Evolutionary conservation across 192 early-diverging fungal genomes (phyloP).

Genomic region (Hyaloraphidium curvatum): DNA sequence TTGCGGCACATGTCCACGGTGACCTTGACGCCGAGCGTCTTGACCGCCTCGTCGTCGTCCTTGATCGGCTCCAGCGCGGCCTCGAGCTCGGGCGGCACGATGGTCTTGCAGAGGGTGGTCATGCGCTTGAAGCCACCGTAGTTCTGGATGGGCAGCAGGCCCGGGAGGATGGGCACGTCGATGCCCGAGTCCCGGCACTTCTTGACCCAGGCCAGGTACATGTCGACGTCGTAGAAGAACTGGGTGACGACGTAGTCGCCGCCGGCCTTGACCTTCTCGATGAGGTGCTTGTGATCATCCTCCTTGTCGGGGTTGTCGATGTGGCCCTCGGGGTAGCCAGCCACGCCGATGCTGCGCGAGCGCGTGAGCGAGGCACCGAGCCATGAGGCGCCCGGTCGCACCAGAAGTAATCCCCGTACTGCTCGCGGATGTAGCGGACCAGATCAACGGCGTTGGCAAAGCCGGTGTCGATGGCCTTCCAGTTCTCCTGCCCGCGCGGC

Average conservation of each 20-base stretch:
- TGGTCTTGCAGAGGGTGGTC: conserved; percentile 68
- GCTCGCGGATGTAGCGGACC: conserved; percentile 69
- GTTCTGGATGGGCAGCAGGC: conserved; percentile 92
- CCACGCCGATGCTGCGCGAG: conserved; percentile 89
- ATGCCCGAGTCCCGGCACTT: conserved; percentile 55
- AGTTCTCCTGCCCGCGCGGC: conserved; percentile 60
- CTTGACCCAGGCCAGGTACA: conserved; percentile 64
- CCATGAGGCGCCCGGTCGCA: too few species aligned
- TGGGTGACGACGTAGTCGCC: conserved; percentile 89
- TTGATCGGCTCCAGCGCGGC: conserved; percentile 87
- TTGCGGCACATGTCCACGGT: conserved; percentile 69
- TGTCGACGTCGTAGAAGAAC: conserved; percentile 82
- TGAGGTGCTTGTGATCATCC: conserved; percentile 58
- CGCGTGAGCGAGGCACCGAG: too few species aligned
- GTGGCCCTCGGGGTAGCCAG: conserved; percentile 93
- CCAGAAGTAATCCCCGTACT: conserved; percentile 90
- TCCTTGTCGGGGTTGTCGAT: conserved; percentile 50
- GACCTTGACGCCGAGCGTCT: conserved; percentile 79
- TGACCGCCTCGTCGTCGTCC: conserved; percentile 93
- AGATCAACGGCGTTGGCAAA: conserved; percentile 76
- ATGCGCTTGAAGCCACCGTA: conserved; percentile 85
- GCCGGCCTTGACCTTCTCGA: conserved; percentile 77
- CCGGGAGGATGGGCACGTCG: conserved; percentile 60
- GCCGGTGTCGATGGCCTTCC: conserved; percentile 65
- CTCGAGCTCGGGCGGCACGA: conserved; percentile 68